These are phyloP conservation scores for Phaeophleospora eucalypticola DNA, from an alignment of 2,329 filamentous ascomycete genomes.

Conservation along the genomic window DNA sequence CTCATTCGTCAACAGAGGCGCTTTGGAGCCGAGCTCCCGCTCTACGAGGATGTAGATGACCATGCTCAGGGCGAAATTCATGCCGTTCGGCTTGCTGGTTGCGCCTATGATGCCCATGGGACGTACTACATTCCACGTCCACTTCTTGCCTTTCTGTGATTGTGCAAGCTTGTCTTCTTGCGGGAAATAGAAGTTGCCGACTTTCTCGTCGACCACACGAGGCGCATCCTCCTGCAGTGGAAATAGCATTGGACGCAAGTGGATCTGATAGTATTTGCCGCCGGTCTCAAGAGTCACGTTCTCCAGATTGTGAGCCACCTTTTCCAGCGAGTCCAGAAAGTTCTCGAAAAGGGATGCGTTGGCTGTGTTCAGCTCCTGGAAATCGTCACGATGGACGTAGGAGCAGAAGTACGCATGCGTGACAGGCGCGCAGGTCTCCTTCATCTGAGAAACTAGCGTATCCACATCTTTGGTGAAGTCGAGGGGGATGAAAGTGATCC, in stretches of 20 bases:
- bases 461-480: conserved; percentile 38
- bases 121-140: conserved; percentile 31
- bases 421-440: conserved; percentile 31
- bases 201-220: conserved; percentile 36
- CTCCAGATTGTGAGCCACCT: conserved; percentile 42
- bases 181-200: conserved; percentile 54
- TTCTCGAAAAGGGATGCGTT: conserved; percentile 49
- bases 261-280: conserved; percentile 50
- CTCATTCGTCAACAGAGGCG: conserved; percentile 35
- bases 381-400: conserved; percentile 44
- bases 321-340: conserved; percentile 44
- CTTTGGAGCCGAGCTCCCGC: conserved; percentile 33
- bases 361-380: conserved; percentile 46
- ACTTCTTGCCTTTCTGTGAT: conserved; percentile 24
- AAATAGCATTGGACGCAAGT: conserved; percentile 43
- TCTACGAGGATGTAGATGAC: conserved; percentile 40
- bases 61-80: conserved; percentile 40
- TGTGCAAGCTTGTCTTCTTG: conserved; percentile 48
- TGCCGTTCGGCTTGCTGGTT: conserved; percentile 28
- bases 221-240: conserved; percentile 49
- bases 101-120: conserved; percentile 30
- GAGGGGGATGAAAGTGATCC: conserved; percentile 30
- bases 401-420: conserved; percentile 54
- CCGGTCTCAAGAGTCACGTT: conserved; percentile 51
- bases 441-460: conserved; percentile 36